Conservation (phyloP, 164 flowering plant species). For the Warburgia ugandensis region DNA sequence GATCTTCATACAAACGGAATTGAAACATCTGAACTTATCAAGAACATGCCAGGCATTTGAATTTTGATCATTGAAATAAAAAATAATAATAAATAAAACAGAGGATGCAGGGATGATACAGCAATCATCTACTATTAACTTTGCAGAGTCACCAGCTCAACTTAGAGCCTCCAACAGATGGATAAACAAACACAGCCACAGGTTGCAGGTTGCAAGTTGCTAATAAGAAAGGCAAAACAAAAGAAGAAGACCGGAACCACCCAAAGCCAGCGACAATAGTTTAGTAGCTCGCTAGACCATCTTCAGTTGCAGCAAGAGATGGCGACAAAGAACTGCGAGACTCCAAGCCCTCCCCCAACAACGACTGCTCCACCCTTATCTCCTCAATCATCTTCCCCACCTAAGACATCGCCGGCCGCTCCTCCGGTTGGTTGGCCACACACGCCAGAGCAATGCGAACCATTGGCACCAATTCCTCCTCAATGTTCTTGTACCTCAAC, state of each 20-base stretch:
- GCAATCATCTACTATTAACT: conserved; percentile 3
- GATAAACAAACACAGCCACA: too few species aligned
- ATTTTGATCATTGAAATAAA: too few species aligned
- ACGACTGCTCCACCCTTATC: conserved; percentile 86
- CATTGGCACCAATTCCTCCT: conserved; percentile 86
- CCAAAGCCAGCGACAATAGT: too few species aligned
- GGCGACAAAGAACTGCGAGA: conserved; percentile 74
- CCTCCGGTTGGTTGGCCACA: conserved; percentile 61
- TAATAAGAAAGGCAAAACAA: too few species aligned
- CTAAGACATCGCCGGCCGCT: conserved; percentile 77
- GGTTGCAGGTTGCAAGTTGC: too few species aligned
- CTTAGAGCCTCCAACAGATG: too few species aligned
- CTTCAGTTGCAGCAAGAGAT: conserved; percentile 70
- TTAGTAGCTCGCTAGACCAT: conserved; percentile 35
- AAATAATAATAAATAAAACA: too few species aligned
- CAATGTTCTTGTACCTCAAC: conserved; percentile 86
- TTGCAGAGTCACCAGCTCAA: too few species aligned
- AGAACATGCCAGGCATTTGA: too few species aligned
- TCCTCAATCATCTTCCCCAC: conserved; percentile 89
- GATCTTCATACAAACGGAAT: too few species aligned
- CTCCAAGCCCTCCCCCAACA: conserved; percentile 79
- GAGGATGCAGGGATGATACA: conserved; percentile 3
- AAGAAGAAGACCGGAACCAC: too few species aligned
- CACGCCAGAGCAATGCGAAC: conserved; percentile 84
- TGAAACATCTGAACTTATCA: too few species aligned